Base-by-base conservation (phyloP, 805 yeast genomes). In the Ogataea polymorpha region DNA sequence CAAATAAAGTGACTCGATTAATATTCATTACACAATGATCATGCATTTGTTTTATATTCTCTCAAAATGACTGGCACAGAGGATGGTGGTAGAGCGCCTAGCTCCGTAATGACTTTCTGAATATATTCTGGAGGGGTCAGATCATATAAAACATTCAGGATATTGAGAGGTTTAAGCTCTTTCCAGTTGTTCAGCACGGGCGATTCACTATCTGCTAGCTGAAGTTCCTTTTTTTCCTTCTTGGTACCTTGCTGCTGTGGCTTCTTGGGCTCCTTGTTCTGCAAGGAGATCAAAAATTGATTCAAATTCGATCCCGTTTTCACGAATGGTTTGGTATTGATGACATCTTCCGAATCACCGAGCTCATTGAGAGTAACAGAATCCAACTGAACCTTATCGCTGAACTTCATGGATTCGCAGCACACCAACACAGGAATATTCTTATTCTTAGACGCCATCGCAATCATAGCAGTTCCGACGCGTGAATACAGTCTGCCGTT, bases 51-150 rank as follows among this genome's bases (percentile, higher is more conserved):
- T 63, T 88, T 87, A 64, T 91, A 93, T 64, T 93, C 99, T 66
- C 98, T 79, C 54, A 93, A 70, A 46, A 93, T 87, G 35, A 93
- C 98, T 20, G 99, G 99, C 43, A 93, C 98, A 2, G 98, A 88
- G n/a, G 95, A 85, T 31, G 99, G 96, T 9, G 99, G 99, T 51
- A 93, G 72, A 2, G 96, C 87, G 21, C 99, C 99, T 49, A 91
- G 79, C 63, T 93, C 99, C 2, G 98, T 93, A 40, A 93, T 88
- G 44, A 93, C 88, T 68, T 93, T 93, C 61, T 91, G 90, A 55
- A 93, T 87, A 58, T 85, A 86, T 52, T 82, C 86, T 11, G 96
- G 95, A 25, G 96, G 97, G 1, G 98, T 91, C 53, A 93, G 72
- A 65, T 93, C 99, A 62, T 87, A 93, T 75, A 93, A 75, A 49